Percentiles rank a stretch among this genome's conserved stretches.
These are phyloP conservation scores for Coemansia sp. DNA, from an alignment of 192 early-diverging fungal genomes.

Conservation along the genomic window DNA sequence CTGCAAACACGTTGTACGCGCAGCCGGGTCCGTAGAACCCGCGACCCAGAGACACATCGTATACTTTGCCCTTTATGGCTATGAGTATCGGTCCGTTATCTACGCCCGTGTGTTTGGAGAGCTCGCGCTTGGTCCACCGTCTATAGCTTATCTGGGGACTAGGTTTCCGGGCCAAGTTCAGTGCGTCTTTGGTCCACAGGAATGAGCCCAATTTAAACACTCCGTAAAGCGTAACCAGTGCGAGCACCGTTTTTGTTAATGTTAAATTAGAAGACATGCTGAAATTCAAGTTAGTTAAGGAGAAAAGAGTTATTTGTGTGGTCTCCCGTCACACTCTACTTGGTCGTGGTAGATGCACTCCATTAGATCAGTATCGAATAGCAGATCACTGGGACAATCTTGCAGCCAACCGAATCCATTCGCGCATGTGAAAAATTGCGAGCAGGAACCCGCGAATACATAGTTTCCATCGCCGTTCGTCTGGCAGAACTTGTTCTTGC, in stretches of 20 bases:
- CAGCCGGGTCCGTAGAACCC: conserved; percentile 88
- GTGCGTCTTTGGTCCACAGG: conserved; percentile 32
- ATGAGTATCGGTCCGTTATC: conserved; percentile 67
- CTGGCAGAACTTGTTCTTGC: conserved; percentile 28
- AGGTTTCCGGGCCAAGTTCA: conserved; percentile 17
- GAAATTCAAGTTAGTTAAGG: not conserved
- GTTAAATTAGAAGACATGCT: not conserved
- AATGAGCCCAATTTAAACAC: conserved; percentile 8
- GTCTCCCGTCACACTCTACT: conserved; percentile 32
- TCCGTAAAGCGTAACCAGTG: conserved; percentile 21
- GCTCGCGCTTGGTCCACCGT: conserved; percentile 45
- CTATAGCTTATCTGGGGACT: conserved; percentile 4
- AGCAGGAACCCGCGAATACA: conserved; percentile 28
- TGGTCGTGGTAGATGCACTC: conserved; percentile 31
- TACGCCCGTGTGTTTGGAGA: conserved; percentile 24
- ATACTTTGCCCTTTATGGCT: conserved; percentile 81
- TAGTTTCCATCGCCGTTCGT: conserved; percentile 39
- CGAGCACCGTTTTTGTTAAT: conserved; percentile 8
- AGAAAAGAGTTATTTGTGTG: not conserved
- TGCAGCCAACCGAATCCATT: conserved; percentile 48
- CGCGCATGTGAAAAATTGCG: conserved; percentile 40
- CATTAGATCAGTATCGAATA: conserved; percentile 38
- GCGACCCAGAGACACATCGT: conserved; percentile 82
- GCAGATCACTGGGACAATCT: conserved; percentile 32
- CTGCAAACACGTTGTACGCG: conserved; percentile 93